Percentiles rank a stretch among this genome's conserved stretches.
Evolutionary conservation across 192 early-diverging fungal species (phyloP).

Genomic region (Piromyces sp.): DNA sequence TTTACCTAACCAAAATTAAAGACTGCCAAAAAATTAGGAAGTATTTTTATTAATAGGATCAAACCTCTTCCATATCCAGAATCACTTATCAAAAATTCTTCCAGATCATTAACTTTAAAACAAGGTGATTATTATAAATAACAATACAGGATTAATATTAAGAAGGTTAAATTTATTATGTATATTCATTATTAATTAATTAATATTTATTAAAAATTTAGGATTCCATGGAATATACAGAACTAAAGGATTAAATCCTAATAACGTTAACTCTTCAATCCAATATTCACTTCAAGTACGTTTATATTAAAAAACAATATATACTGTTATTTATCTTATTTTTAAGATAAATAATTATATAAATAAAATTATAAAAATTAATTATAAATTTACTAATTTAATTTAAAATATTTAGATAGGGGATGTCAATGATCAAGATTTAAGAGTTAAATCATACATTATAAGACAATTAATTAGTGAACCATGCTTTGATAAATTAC

Average conservation of each 20-base stretch:
- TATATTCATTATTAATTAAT: too few species aligned
- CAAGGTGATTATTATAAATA: too few species aligned
- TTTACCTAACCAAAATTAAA: too few species aligned
- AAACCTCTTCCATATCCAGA: not conserved
- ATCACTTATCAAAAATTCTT: not conserved
- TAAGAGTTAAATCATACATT: constrained; percentile 51
- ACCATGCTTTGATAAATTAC: constrained; percentile 79
- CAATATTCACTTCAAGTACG: constrained; percentile 59
- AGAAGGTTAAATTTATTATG: too few species aligned
- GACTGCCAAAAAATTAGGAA: not conserved
- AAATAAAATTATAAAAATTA: too few species aligned
- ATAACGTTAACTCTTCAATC: constrained; percentile 77
- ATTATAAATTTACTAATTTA: too few species aligned
- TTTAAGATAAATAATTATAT: not conserved
- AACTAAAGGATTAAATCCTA: constrained; percentile 40
- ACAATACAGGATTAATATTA: too few species aligned
- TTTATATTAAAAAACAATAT: not conserved
- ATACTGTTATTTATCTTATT: too few species aligned
- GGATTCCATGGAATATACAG: not conserved
- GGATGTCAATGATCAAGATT: constrained; percentile 33
- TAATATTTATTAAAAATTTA: not conserved
- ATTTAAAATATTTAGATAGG: constrained; percentile 23
- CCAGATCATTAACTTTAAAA: not conserved
- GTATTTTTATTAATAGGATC: not conserved
- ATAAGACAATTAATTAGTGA: constrained; percentile 69